Evolutionary conservation across 2,329 filamentous ascomycete genomes (phyloP), one percentile per base, ranked within the genome.

Genomic region (Fusarium sublunatum): DNA sequence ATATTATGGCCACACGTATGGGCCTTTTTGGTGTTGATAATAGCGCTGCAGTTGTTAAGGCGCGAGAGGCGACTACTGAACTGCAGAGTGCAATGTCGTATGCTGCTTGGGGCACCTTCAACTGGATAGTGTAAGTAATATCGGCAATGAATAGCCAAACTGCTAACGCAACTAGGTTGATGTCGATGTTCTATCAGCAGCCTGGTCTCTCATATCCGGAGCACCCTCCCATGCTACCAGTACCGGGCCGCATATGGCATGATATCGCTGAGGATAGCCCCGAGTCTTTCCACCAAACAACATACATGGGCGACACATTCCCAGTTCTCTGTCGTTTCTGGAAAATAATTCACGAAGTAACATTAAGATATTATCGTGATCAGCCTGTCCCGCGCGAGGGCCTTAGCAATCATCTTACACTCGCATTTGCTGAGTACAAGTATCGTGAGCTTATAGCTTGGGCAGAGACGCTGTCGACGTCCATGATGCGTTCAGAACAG

Each of bases 371-470:
- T 26, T 57, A 70, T 6, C 60, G 66, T 3, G 55, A 60, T 24
- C 56, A 55, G 26, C 52, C 40, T 32, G 11, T n/a, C 4, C 64
- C 47, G 3, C 51, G 38, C 3, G 31, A 51, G n/a, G 43, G 40
- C 8, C 42, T 61, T 12, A 65, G 29, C 15, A 54, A 28, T 9
- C 42, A 50, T 38, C 22, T 59, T 25, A 19, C 43, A 2, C 52
- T 74, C 3, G 58, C 60, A 7, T 73, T 77, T 42, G 73, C 73
- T 1, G 77, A 79, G 56, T 70, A 70, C 38, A 77, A 76, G 19
- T 80, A 74, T 48, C 75, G 75, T 6, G 75, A 79, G 56, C 65
- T 80, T 0, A 66, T 80, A 12, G 71, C 73, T 1, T 79, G 77
- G 76, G 70, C 68, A 6, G 74, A 77, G 19, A 68, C 54, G 2